Base-by-base conservation (phyloP, 2,329 filamentous ascomycete genomes). In the Diaporthe citri region DNA sequence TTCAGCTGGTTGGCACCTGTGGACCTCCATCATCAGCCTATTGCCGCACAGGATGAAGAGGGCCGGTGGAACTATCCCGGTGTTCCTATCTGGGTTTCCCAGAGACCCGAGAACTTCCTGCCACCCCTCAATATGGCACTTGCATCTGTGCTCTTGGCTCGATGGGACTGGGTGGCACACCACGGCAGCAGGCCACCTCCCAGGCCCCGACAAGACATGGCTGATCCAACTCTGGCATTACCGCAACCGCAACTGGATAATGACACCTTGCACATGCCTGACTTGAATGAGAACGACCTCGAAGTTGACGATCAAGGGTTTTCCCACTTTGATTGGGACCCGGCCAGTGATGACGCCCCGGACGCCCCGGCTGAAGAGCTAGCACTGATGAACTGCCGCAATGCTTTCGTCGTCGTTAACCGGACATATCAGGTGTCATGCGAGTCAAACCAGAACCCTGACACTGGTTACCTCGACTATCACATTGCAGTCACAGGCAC, bases 401-500 rank as follows among this genome's bases (percentile, higher is more conserved):
- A 31, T 25, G 46, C 41, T 25, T 17, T 36, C 17, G 4, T 17
- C 12, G 46, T 22, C 20, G 62, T 67, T 2, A 51, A 67, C 9
- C 20, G n/a, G 31, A n/a, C 43, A 2, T 51, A 51, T 43, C 62
- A 67, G 22, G 62, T 67, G 0, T 67, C 62, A 1, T 67, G 62
- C 7, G 62, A 67, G 43, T 51, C 62, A 3, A n/a, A 10, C 22
- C 31, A 34, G 31, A 31, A 67, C 46, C 4, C 31, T 3, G 62
- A 20, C 43, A 67, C 13, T 4, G 22, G 7, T 6, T 51, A 8
- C 7, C 43, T 67, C 22, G 41, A 36, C 31, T 67, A 67, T 51
- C 28, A 67, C 20, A 67, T 67, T 15, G 62, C 43, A 15, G 62
- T 67, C 43, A 67, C 62, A 10, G 62, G 62, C 31, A 67, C 46